These are phyloP conservation scores for Cyamopsis tetragonoloba DNA, from an alignment of 306 rosid species.

Conservation along the genomic window DNA sequence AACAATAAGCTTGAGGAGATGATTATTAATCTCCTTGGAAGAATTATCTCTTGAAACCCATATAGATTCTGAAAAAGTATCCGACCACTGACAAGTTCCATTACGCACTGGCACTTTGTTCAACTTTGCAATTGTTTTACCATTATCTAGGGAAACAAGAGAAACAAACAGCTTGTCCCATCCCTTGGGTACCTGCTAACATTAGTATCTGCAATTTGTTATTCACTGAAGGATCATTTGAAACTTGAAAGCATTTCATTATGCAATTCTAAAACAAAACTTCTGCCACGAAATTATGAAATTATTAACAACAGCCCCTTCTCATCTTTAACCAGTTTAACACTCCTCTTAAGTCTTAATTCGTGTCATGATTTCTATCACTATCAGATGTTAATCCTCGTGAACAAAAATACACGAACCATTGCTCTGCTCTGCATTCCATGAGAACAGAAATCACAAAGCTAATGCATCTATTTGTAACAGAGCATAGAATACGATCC, in stretches of 20 bases:
- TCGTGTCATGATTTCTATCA: neutral
- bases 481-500: neutral
- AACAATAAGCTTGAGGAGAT: conserved; percentile 50
- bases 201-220: conserved; percentile 21
- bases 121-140: conserved; percentile 44
- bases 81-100: conserved; percentile 63
- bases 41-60: conserved; percentile 41
- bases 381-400: neutral
- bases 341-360: neutral
- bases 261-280: neutral
- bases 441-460: conserved; percentile 18
- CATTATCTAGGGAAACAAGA: conserved; percentile 41
- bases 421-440: neutral
- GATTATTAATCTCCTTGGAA: conserved; percentile 39
- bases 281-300: neutral
- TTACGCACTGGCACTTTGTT: conserved; percentile 41
- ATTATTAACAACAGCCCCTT: neutral
- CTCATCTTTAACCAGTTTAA: neutral
- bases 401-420: neutral
- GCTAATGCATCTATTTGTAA: neutral
- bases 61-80: conserved; percentile 42
- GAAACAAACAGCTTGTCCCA: conserved; percentile 68
- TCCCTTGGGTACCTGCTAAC: conserved; percentile 57
- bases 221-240: neutral
- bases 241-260: neutral